Evolutionary conservation across 176 grass and related monocot genomes (phyloP).

Genomic region (Phragmites australis): DNA sequence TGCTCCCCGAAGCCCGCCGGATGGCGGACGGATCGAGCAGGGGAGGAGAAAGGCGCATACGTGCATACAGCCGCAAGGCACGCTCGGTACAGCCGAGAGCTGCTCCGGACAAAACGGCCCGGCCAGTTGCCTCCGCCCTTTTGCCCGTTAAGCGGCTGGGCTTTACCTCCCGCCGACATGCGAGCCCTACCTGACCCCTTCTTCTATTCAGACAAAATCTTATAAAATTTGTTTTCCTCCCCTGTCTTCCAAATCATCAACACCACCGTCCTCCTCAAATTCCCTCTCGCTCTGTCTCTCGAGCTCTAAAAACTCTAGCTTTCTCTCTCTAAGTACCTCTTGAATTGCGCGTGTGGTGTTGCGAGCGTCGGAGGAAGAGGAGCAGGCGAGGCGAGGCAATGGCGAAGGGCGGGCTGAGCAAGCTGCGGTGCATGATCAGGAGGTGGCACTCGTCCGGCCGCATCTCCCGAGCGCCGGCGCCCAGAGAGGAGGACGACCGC

Average conservation of each 20-base stretch:
- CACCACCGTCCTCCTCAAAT: background rate
- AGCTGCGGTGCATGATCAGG: slow-evolving; percentile 76
- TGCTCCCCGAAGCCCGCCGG: background rate
- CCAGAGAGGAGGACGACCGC: background rate
- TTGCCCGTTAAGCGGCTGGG: slow-evolving; percentile 13
- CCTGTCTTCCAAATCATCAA: slow-evolving; percentile 3
- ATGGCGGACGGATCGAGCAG: background rate
- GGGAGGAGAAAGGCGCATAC: background rate
- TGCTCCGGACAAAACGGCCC: background rate
- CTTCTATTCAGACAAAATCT: background rate
- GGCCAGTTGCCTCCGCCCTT: slow-evolving; percentile 29
- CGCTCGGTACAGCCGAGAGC: background rate
- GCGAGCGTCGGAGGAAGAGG: background rate
- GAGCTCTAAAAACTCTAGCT: background rate
- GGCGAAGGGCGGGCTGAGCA: slow-evolving; percentile 60
- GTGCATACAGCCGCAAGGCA: background rate
- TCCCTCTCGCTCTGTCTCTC: background rate
- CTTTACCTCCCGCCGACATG: background rate
- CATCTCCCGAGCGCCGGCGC: slow-evolving; percentile 39
- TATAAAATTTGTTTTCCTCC: slow-evolving; percentile 16
- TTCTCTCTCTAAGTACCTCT: background rate
- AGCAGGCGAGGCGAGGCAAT: background rate
- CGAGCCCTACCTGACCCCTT: background rate
- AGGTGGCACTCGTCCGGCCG: slow-evolving; percentile 72
- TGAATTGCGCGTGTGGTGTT: background rate